These are phyloP conservation scores for Cutaneotrichosporon sp. DNA, from an alignment of 1,284 basidiomycete species.

Conservation along the genomic window DNA sequence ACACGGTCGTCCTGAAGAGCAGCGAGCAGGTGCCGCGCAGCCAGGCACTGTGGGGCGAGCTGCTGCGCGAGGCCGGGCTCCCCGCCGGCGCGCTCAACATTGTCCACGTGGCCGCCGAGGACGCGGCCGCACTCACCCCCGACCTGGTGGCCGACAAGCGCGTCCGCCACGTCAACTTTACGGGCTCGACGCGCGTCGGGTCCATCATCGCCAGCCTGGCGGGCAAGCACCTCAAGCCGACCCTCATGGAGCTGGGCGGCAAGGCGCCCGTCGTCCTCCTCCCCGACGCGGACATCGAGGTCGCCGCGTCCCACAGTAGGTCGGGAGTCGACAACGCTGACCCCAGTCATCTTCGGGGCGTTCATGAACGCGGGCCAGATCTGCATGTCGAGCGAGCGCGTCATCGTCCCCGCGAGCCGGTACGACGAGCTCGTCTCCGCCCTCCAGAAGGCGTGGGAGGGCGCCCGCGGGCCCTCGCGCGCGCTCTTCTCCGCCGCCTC, in stretches of 20 bases:
- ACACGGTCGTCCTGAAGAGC: slow-evolving; percentile 65
- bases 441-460: slow-evolving; percentile 33
- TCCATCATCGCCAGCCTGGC: slow-evolving; percentile 43
- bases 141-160: slow-evolving; percentile 61
- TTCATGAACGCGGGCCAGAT: slow-evolving; percentile 67
- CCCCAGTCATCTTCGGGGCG: slow-evolving; percentile 63
- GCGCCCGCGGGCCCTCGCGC: slow-evolving; percentile 26
- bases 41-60: slow-evolving; percentile 59
- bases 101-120: slow-evolving; percentile 59
- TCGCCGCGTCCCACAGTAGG: slow-evolving; percentile 57
- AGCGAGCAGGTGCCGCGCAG: slow-evolving; percentile 62
- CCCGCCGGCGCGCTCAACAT: slow-evolving; percentile 64
- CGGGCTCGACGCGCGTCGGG: slow-evolving; percentile 56
- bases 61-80: slow-evolving; percentile 58
- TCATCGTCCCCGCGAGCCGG: slow-evolving; percentile 58
- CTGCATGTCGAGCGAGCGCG: slow-evolving; percentile 70
- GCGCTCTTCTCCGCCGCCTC: slow-evolving; percentile 60
- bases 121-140: slow-evolving; percentile 56
- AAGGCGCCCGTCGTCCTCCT: slow-evolving; percentile 58
- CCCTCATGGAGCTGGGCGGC: slow-evolving; percentile 55
- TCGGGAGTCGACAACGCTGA: too few relatives aligned
- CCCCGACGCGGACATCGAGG: slow-evolving; percentile 63
- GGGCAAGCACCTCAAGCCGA: slow-evolving; percentile 54
- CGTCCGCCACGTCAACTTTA: slow-evolving; percentile 57
- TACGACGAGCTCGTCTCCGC: slow-evolving; percentile 54